phyloP scores from a whole-genome alignment of 495 filamentous ascomycete genomes.

The Pseudoneurospora amorphoporcata region DNA sequence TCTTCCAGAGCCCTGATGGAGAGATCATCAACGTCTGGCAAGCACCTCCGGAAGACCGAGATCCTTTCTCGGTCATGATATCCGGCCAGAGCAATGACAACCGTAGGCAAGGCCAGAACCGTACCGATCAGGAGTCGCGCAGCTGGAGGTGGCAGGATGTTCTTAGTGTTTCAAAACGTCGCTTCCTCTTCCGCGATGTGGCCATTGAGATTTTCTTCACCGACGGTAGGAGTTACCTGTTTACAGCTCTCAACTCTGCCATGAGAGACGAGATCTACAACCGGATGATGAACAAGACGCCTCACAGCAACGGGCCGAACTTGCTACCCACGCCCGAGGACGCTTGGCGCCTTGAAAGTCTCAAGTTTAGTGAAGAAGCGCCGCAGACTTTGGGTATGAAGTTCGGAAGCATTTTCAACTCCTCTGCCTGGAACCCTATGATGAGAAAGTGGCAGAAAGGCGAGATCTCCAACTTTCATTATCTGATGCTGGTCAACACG shows the following conservation, averaged over 20 bases:
- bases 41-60: conserved; percentile 82
- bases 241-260: conserved; percentile 64
- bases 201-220: conserved; percentile 94
- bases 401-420: conserved; percentile 90
- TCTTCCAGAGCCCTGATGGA: conserved; percentile 87
- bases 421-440: conserved; percentile 60
- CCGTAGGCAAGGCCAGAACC: conserved; percentile 35
- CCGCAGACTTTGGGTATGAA: conserved; percentile 79
- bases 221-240: conserved; percentile 86
- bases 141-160: conserved; percentile 93
- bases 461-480: conserved; percentile 97
- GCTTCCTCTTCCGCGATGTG: conserved; percentile 92
- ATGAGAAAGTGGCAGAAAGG: conserved; percentile 88
- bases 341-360: conserved; percentile 76
- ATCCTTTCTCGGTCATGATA: conserved; percentile 91
- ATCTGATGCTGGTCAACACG: conserved; percentile 96
- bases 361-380: conserved; percentile 70
- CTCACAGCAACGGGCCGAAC: conserved; percentile 51
- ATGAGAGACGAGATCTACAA: conserved; percentile 69
- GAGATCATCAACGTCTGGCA: conserved; percentile 95
- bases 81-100: conserved; percentile 63
- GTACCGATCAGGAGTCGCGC: conserved; percentile 64
- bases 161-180: conserved; percentile 91
- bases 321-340: conserved; percentile 51
- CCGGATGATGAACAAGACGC: conserved; percentile 64